Base-by-base conservation (phyloP, 73 alveolate genomes). In the Paramecium bursaria region DNA sequence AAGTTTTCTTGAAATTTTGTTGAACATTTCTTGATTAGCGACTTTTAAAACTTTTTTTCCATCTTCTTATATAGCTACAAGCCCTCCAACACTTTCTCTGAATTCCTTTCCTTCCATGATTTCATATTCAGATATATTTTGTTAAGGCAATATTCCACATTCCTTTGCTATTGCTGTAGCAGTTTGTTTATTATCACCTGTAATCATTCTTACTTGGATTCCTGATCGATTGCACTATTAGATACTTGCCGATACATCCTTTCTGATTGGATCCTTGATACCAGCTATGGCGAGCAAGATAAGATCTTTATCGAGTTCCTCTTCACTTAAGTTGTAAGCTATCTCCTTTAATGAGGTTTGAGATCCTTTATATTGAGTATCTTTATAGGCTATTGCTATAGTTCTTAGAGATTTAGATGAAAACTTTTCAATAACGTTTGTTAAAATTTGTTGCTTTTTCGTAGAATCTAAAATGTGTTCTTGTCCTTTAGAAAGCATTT, bases 141-240 rank as follows among this genome's bases (percentile, higher is more conserved):
- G 26, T 11, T 31, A 10, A 50, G 51, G 19, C 17, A 52, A 74
- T 10, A 91, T 94, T 25, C 93, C 92, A 23, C 93, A 80, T 61
- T 93, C 95, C 76, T 86, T 88, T 9, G 98, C 95, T 2, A 94
- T 91, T 6, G 96, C 91, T 4, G 73, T 75, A 14, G 98, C 96
- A 6, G 97, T 90, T 17, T 61, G 86, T 46, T 85, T 75, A 91
- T 92, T 93, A 77, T 95, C 99, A 23, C 99, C 99, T 35, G 99
- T 96, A 17, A 96, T 97, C 99, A 96, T 96, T 91, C 99, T 90
- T 0, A 96, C 98, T 22, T 85, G 90, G 11, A 96, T 91, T 51
- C 98, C 97, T 15, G 99, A 97, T 35, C 86, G 61, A 27, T 94
- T 93, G 88, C 99, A 96, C 57, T 85, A 47, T 26, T 51, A 54